These are phyloP conservation scores for Coffea humblotiana DNA, from an alignment of 305 asterid species.

Conservation along the genomic window DNA sequence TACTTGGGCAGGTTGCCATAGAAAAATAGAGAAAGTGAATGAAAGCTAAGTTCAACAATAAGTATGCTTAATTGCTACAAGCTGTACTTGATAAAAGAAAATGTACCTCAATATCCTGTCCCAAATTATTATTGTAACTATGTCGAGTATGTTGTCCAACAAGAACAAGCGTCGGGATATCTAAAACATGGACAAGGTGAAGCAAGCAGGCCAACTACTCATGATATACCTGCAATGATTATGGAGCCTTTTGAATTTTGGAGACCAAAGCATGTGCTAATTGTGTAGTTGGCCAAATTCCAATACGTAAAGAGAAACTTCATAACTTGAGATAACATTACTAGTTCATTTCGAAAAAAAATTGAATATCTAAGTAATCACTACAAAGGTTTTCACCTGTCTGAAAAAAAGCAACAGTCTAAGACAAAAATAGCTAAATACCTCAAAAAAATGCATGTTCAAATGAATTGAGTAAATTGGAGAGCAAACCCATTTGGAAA, in stretches of 20 bases:
- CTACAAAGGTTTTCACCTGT: too few relatives aligned
- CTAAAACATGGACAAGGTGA: constrained; percentile 56
- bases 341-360: constrained; percentile 13
- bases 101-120: constrained; percentile 61
- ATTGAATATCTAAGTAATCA: too few relatives aligned
- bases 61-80: background rate
- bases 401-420: too few relatives aligned
- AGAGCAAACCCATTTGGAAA: too few relatives aligned
- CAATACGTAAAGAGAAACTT: constrained; percentile 54
- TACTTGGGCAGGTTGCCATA: background rate
- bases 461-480: too few relatives aligned
- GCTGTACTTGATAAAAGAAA: constrained; percentile 20
- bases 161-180: constrained; percentile 56
- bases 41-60: background rate
- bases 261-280: constrained; percentile 43
- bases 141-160: constrained; percentile 49
- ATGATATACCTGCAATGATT: constrained; percentile 51
- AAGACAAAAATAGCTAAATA: too few relatives aligned
- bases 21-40: background rate
- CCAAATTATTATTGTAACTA: constrained; percentile 28
- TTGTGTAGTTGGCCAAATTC: constrained; percentile 57
- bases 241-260: constrained; percentile 43
- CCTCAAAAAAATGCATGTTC: too few relatives aligned
- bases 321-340: constrained; percentile 29
- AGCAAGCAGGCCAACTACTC: constrained; percentile 66